Base-by-base conservation (phyloP, 768 basidiomycete genomes). In the Coprinellus aureogranulatus region DNA sequence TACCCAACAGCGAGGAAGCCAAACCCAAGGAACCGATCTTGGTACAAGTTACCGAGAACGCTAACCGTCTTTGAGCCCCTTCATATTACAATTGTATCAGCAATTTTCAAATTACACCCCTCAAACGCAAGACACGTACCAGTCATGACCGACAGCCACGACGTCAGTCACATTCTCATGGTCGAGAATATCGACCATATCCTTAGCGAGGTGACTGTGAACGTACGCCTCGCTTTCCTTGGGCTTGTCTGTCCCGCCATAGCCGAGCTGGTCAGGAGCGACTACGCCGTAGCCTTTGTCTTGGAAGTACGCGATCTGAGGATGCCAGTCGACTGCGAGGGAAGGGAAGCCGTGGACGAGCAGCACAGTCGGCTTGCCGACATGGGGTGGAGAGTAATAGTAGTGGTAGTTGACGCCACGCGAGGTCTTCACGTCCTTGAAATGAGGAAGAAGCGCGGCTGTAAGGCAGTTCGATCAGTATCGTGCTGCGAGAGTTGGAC, bases 231-330 rank as follows among this genome's bases (percentile, higher is more conserved):
- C 60, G 2, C 65, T 55, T 50, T 79, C 75, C 1, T 61, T 56
- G 1, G 82, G 81, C 57, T 81, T 80, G 61, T 72, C 72, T 9
- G 81, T 81, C 1, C 74, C 75, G 8, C 81, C 83, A 55, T 80
- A 83, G 3, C 82, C 82, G 26, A 83, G 74, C 71, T 80, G 72
- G 61, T 83, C 81, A 1, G 79, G 81, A 2, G 72, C 77, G 49
- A 83, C 65, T 45, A 84, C 58, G 4, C 76, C 74, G 60, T 79
- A 81, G 10, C 79, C 79, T 37, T 65, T 59, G 9, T 60, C 62
- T 31, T 65, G 54, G 65, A 80, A 77, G 59, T 69, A 74, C 5
- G 63, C 54, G n/a, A 77, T 69, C 62, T 78, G 75, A 39, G 72
- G 63, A 30, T 66, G 66, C 79, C 79, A 81, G 54, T 74, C 72